Base-by-base conservation (phyloP, 768 basidiomycete genomes). In the Boletus subcaerulescens region DNA sequence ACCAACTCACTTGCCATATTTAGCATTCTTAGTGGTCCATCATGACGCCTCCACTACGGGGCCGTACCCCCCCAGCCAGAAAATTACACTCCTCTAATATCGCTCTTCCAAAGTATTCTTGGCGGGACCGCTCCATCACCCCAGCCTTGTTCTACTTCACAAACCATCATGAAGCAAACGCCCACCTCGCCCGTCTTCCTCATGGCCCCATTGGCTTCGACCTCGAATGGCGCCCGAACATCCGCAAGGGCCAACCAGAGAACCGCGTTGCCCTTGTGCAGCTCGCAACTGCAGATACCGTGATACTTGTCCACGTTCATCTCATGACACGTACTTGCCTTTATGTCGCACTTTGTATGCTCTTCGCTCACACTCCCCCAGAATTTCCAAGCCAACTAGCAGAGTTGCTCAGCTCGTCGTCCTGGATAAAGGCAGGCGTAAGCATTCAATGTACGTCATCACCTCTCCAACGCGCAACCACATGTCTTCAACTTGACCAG, bases 241-340 rank as follows among this genome's bases (percentile, higher is more conserved):
- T 71, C 60, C 57, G 60, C 44, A 84, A 81, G 63, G 82, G 85
- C 18, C 64, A 70, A 24, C 62, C 70, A 26, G 80, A 85, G 67
- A 87, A 91, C 63, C 86, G 78, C 22, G 84, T 89, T 18, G 83
- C 91, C 3, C 76, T 92, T 22, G 76, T 92, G 4, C 90, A 93
- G 65, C 77, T 92, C 17, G 85, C 88, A 3, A 82, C 75, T 57
- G 63, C 71, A 4, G 66, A 81, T 4, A 73, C 68, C 13, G 80
- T 89, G 22, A 69, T 87, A 26, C 80, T 92, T 5, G 66, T 91
- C 7, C 90, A 92, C 58, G 62, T 91, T 49, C 79, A 74, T 52
- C 73, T 73, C 33, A 91, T 91, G 86, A 47, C 52, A 62, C 62
- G 78, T 77, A 64, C 58, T 29, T 50, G 3, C 31, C 35, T 20